Percentiles rank a stretch among this genome's conserved stretches.
phyloP scores from a whole-genome alignment of 345 rosid genomes.

The Firmiana major region DNA sequence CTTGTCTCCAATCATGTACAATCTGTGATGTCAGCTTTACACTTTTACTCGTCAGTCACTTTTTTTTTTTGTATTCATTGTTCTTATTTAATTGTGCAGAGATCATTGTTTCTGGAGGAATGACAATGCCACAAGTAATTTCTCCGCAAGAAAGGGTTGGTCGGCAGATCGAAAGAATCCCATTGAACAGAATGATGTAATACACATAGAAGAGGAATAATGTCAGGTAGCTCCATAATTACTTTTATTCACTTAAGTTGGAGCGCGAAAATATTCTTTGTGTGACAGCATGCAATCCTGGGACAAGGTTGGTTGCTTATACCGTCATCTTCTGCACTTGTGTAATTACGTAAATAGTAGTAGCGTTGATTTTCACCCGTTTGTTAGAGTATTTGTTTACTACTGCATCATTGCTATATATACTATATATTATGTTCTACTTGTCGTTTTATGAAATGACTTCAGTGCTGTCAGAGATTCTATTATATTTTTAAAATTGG shows the following conservation, averaged over 20 bases:
- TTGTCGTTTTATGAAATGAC: not conserved
- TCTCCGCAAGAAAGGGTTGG: constrained; percentile 42
- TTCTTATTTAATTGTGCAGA: constrained; percentile 29
- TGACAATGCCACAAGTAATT: constrained; percentile 68
- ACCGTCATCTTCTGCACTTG: not conserved
- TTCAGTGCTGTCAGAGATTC: not conserved
- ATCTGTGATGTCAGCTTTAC: not conserved
- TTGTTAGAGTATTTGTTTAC: not conserved
- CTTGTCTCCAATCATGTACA: not conserved
- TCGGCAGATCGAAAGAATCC: constrained; percentile 40
- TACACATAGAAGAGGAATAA: not conserved
- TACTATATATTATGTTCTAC: not conserved
- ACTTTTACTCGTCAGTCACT: not conserved
- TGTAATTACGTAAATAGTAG: not conserved
- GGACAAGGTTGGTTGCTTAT: not conserved
- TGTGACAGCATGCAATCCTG: not conserved
- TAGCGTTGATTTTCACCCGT: not conserved
- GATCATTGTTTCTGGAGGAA: constrained; percentile 66
- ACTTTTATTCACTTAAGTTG: not conserved
- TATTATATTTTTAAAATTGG: too few relatives aligned
- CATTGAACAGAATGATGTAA: constrained; percentile 42
- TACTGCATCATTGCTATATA: not conserved
- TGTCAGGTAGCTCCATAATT: constrained; percentile 10
- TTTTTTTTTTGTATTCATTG: not conserved
- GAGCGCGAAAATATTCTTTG: not conserved